These are phyloP conservation scores for Nakaseomyces sp. DNA, from an alignment of 1,139 yeast species.

Conservation along the genomic window DNA sequence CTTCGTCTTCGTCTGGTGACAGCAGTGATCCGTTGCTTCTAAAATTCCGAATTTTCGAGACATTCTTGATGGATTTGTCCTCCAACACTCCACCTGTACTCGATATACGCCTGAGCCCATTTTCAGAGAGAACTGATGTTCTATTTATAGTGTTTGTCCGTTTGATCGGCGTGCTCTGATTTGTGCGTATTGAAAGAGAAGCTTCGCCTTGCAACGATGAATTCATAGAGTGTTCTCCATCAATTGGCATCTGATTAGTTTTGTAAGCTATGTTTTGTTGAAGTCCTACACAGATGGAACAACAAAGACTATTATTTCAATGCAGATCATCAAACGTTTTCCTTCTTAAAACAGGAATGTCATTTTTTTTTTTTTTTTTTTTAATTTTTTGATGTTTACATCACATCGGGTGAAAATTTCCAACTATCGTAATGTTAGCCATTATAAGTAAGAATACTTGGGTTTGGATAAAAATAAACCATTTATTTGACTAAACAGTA, in stretches of 20 bases:
- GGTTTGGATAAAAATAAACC: too few relatives aligned
- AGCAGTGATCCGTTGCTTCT: background rate
- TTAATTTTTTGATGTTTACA: too few relatives aligned
- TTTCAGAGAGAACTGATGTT: background rate
- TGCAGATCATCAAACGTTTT: too few relatives aligned
- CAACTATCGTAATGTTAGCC: too few relatives aligned
- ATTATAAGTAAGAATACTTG: too few relatives aligned
- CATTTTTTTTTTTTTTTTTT: too few relatives aligned
- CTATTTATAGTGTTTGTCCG: background rate
- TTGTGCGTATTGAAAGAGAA: conserved; percentile 2
- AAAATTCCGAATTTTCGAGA: background rate
- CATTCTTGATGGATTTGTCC: background rate
- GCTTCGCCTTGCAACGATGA: background rate
- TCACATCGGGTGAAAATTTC: too few relatives aligned
- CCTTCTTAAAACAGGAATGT: too few relatives aligned
- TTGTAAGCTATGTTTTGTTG: too few relatives aligned
- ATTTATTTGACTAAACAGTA: too few relatives aligned
- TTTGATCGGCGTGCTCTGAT: conserved; percentile 4
- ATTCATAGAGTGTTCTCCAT: background rate
- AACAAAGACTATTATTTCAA: too few relatives aligned
- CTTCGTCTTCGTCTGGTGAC: background rate
- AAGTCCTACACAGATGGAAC: too few relatives aligned
- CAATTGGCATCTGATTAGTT: background rate
- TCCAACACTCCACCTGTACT: background rate
- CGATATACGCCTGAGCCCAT: background rate